Evolutionary conservation across 164 flowering plant genomes (phyloP).

Genomic region (Stephania japonica): DNA sequence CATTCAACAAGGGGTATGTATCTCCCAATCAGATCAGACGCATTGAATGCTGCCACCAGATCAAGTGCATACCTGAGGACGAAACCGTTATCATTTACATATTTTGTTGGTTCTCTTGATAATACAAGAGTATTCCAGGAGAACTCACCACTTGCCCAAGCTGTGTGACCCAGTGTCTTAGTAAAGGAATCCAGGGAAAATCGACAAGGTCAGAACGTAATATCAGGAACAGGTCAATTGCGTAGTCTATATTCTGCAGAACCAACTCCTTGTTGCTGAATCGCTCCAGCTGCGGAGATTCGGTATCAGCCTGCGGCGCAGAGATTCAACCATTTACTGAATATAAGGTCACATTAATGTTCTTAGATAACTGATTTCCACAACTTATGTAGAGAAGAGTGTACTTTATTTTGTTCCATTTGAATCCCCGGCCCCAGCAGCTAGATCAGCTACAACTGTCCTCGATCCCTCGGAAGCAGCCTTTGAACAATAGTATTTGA

Average conservation of each 20-base stretch:
- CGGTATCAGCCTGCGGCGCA: conserved; percentile 39
- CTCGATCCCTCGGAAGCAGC: conserved; percentile 80
- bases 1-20: conserved; percentile 47
- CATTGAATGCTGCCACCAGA: conserved; percentile 62
- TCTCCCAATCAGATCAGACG: conserved; percentile 62
- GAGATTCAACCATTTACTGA: background rate
- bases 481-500: conserved; percentile 64
- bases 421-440: conserved; percentile 63
- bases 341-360: background rate
- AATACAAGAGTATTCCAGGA: background rate
- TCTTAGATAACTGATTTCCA: background rate
- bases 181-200: conserved; percentile 73
- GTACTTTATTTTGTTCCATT: too few relatives aligned
- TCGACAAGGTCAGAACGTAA: conserved; percentile 58
- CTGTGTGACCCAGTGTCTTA: conserved; percentile 77
- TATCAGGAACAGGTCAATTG: conserved; percentile 47
- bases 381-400: background rate
- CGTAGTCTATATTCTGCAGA: conserved; percentile 53
- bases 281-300: conserved; percentile 28
- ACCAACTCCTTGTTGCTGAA: conserved; percentile 55
- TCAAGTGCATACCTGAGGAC: conserved; percentile 66
- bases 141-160: conserved; percentile 58
- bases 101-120: too few relatives aligned
- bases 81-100: too few relatives aligned
- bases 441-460: conserved; percentile 75